A percentile compares a stretch with the other conserved stretches of the same genome.
phyloP scores from a whole-genome alignment of 805 yeast species.

The Hanseniaspora thailandica region DNA sequence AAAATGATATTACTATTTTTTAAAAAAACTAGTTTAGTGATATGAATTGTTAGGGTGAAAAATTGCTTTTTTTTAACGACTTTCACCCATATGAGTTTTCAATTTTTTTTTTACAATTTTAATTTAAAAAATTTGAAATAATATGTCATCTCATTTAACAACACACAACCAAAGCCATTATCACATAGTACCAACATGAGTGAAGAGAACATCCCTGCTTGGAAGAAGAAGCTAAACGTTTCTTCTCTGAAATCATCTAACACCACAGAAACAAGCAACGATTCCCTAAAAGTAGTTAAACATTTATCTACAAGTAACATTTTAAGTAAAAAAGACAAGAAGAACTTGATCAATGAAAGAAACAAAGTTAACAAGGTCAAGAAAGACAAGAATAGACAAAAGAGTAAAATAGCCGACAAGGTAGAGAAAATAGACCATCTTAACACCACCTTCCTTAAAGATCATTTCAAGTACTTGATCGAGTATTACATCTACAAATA shows the following conservation, averaged over 20 bases:
- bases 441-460: constrained; percentile 23
- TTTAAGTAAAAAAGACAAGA: constrained; percentile 26
- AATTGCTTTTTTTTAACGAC: too few relatives aligned
- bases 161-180: not conserved
- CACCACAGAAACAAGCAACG: constrained; percentile 19
- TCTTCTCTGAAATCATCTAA: constrained; percentile 16
- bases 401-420: constrained; percentile 18
- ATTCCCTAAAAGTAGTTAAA: constrained; percentile 29
- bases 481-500: constrained; percentile 26
- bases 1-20: not conserved
- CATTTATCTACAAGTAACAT: constrained; percentile 28
- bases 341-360: constrained; percentile 18
- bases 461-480: constrained; percentile 28
- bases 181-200: not conserved
- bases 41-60: too few relatives aligned
- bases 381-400: constrained; percentile 25
- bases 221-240: constrained; percentile 27
- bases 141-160: not conserved
- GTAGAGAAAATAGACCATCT: constrained; percentile 14
- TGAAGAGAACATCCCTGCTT: constrained; percentile 27
- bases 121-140: not conserved
- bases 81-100: too few relatives aligned
- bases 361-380: constrained; percentile 18
- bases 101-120: too few relatives aligned
- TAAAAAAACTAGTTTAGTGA: too few relatives aligned